Evolutionary conservation across 306 rosid species (phyloP), one percentile per base, ranked within the genome.

Genomic region (Clitoria ternatea): DNA sequence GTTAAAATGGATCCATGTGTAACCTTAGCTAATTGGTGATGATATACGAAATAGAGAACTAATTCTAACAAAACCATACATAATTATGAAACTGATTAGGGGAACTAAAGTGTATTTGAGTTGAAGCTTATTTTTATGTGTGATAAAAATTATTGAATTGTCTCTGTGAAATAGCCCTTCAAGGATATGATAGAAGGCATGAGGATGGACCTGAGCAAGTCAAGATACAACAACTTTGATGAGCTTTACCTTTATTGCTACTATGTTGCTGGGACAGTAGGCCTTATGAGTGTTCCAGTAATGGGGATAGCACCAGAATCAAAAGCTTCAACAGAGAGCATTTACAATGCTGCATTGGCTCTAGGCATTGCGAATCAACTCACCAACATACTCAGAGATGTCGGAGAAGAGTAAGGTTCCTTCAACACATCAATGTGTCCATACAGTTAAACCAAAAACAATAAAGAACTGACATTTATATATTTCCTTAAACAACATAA

Each of bases 311-410:
- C 86, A 29, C 92, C 87, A 0, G 83, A 94, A 43, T 78, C 98
- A 5, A 87, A 78, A 43, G 92, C 92, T 67, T 84, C 98, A 10
- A 81, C 97, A 7, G 97, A 94, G 70, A 76, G 72, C 10, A 84
- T 94, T 48, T 90, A 94, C 67, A 90, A 90, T 81, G 97, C 96
- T 70, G 98, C 97, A 12, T 75, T 94, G 82, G 90, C 95, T 5
- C 90, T 94, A 54, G 98, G 98, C 76, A 86, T 94, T 22, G 97
- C 98, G 32, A 94, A 94, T 81, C 98, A 94, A 68, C 98, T 94
- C 76, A 94, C 98, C 36, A 94, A 94, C 79, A 94, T 94, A 35
- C 92, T 94, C 61, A 83, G 98, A 85, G 97, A 94, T 30, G 98
- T 94, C 13, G 97, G 98, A 80, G 98, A 94, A 85, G 98, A 94